phyloP scores from a whole-genome alignment of 768 basidiomycete genomes.

The Auriscalpium vulgare region DNA sequence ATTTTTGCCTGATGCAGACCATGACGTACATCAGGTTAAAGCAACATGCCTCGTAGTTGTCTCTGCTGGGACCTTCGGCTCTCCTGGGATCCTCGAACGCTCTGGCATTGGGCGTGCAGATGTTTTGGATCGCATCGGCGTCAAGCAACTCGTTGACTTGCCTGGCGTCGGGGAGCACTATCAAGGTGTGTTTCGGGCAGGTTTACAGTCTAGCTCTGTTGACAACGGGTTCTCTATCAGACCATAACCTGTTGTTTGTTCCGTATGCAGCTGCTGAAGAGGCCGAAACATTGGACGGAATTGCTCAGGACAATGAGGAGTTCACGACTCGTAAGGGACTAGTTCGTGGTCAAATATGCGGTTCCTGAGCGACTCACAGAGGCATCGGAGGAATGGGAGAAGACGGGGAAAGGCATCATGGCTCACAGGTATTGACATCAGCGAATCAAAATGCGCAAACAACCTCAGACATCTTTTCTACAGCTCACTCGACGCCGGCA shows the following conservation, averaged over 20 bases:
- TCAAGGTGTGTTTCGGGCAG: slow-evolving; percentile 19
- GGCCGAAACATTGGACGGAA: slow-evolving; percentile 12
- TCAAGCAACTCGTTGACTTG: slow-evolving; percentile 26
- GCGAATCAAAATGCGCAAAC: no score
- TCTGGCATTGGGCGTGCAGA: slow-evolving; percentile 31
- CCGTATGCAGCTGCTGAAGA: slow-evolving; percentile 10
- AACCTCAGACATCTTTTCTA: not conserved
- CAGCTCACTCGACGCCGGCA: slow-evolving; percentile 37
- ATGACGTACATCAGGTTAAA: slow-evolving; percentile 12
- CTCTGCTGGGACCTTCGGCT: slow-evolving; percentile 28
- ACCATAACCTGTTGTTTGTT: slow-evolving; percentile 8
- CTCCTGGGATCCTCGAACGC: slow-evolving; percentile 31
- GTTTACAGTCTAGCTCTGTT: no score
- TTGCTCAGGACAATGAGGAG: slow-evolving; percentile 7
- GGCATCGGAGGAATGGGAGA: slow-evolving; percentile 26
- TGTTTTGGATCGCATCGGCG: slow-evolving; percentile 21
- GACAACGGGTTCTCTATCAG: not conserved
- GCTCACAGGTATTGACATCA: slow-evolving; percentile 33
- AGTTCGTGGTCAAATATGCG: not conserved
- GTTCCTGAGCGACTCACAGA: not conserved
- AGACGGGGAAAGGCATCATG: slow-evolving; percentile 38
- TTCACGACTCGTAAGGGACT: not conserved
- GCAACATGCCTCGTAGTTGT: slow-evolving; percentile 30
- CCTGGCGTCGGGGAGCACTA: slow-evolving; percentile 35
- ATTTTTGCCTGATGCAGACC: slow-evolving; percentile 13